These are phyloP conservation scores for Talaromyces sp. DNA, from an alignment of 2,329 filamentous ascomycete species.

Conservation along the genomic window DNA sequence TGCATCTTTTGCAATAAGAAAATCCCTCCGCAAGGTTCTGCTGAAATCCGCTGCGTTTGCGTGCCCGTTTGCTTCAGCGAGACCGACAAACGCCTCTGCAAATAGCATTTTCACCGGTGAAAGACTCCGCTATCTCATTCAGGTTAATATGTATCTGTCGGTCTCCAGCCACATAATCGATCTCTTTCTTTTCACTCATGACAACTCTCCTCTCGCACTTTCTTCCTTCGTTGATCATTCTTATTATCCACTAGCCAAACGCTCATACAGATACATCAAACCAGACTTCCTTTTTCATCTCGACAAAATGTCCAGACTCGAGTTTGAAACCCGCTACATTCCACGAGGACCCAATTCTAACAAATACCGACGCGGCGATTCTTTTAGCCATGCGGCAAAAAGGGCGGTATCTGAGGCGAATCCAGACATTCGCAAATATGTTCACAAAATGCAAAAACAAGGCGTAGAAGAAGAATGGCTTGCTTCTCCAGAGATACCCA, in stretches of 20 bases:
- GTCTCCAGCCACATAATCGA: not conserved
- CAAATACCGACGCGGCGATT: not conserved
- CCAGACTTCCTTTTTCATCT: not conserved
- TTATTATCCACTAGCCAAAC: not conserved
- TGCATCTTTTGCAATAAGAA: not conserved
- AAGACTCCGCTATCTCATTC: not conserved
- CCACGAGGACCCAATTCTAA: not conserved
- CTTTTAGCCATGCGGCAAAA: not conserved
- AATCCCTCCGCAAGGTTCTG: not conserved
- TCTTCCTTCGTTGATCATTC: not conserved
- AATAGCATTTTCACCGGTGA: not conserved
- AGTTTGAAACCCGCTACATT: not conserved
- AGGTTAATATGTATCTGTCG: not conserved
- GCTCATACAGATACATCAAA: not conserved
- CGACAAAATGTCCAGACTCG: not conserved
- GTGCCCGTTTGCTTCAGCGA: not conserved
- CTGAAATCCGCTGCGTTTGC: not conserved
- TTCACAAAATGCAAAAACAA: constrained; percentile 13
- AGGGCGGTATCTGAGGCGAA: constrained; percentile 14
- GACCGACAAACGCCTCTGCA: not conserved
- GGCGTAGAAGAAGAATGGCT: constrained; percentile 26
- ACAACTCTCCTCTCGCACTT: not conserved
- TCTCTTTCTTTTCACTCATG: not conserved
- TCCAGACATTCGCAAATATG: constrained; percentile 25
- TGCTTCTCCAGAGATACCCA: constrained; percentile 35